These are phyloP conservation scores for Candida pseudoglaebosa DNA, from an alignment of 805 yeast species.

Conservation along the genomic window DNA sequence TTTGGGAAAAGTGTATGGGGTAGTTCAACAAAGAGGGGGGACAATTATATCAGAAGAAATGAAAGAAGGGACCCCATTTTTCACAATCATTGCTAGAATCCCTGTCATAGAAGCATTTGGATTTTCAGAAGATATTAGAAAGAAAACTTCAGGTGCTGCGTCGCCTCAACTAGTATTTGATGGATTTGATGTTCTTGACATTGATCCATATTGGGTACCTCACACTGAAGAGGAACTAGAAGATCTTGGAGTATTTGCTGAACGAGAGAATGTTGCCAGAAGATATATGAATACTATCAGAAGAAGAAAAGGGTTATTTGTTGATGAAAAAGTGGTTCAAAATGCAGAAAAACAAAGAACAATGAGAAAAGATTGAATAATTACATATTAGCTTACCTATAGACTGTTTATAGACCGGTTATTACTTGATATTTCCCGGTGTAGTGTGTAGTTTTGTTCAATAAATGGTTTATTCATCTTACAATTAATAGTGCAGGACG, in stretches of 20 bases:
- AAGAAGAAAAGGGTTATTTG: conserved; percentile 81
- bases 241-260: conserved; percentile 88
- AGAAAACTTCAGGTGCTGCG: conserved; percentile 94
- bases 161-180: conserved; percentile 90
- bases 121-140: conserved; percentile 90
- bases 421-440: no score
- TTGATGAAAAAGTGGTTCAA: conserved; percentile 84
- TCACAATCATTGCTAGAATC: conserved; percentile 75
- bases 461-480: no score
- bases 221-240: conserved; percentile 95
- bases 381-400: neutral
- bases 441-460: no score
- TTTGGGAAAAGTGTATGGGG: conserved; percentile 91
- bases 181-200: conserved; percentile 81
- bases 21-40: conserved; percentile 86
- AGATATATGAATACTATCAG: conserved; percentile 80
- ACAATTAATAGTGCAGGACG: conserved; percentile 1
- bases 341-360: conserved; percentile 95
- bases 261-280: conserved; percentile 86
- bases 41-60: conserved; percentile 83
- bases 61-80: conserved; percentile 98
- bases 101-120: conserved; percentile 98
- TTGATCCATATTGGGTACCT: conserved; percentile 99
- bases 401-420: no score
- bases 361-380: conserved; percentile 58